Evolutionary conservation across 2,329 filamentous ascomycete species (phyloP).

Genomic region (Albophoma yamanashiensis): DNA sequence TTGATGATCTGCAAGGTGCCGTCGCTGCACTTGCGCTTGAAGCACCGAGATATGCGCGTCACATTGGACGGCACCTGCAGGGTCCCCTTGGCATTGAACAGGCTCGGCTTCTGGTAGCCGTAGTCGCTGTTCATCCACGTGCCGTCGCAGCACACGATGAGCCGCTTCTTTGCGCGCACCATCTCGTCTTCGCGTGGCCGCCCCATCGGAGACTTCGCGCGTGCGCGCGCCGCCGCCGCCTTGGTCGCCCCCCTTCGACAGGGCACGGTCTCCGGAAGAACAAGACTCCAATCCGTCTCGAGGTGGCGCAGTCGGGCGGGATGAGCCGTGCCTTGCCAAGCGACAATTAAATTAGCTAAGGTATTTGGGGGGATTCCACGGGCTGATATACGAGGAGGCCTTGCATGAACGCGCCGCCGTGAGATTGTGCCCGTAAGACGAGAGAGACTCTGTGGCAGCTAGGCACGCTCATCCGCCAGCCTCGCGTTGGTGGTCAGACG

Average conservation of each 20-base stretch:
- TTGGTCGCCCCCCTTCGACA: background rate
- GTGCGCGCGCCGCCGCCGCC: background rate
- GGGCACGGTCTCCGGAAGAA: background rate
- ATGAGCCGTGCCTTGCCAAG: background rate
- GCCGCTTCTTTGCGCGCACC: conserved; percentile 25
- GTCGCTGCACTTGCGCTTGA: conserved; percentile 39
- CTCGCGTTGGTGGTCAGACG: background rate
- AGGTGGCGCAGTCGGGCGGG: background rate
- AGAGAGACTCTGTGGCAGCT: background rate
- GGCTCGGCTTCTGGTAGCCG: conserved; percentile 29
- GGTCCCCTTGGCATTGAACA: conserved; percentile 24
- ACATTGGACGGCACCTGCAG: conserved; percentile 48
- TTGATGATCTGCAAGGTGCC: conserved; percentile 46
- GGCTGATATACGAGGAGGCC: background rate
- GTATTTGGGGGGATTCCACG: background rate
- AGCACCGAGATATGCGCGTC: conserved; percentile 46
- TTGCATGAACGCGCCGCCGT: background rate
- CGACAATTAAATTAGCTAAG: background rate
- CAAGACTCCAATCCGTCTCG: background rate
- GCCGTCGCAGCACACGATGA: conserved; percentile 42
- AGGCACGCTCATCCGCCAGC: background rate
- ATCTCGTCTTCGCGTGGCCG: background rate
- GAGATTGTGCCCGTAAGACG: background rate
- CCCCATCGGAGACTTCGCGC: background rate
- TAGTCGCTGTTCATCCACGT: conserved; percentile 45